Conservation (phyloP, 2,329 filamentous ascomycete species). For the Nectriaceae sp. region DNA sequence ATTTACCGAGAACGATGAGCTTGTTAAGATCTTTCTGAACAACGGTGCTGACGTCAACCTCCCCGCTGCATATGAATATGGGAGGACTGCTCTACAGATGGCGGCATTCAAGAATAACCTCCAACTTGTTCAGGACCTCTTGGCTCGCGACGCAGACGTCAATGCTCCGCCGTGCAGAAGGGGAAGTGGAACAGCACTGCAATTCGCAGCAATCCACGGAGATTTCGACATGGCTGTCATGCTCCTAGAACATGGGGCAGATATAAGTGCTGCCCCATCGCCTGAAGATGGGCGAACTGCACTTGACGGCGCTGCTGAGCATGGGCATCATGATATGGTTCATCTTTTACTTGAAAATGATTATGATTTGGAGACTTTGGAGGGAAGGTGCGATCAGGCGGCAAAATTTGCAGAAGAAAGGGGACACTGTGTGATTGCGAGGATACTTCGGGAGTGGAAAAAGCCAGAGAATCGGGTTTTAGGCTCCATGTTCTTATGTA, state of each 20-base stretch:
- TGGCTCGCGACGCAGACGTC: slow-evolving; percentile 38
- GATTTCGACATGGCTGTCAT: slow-evolving; percentile 2
- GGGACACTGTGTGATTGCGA: not conserved
- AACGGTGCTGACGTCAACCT: not conserved
- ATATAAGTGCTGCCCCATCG: not conserved
- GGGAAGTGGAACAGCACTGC: not conserved
- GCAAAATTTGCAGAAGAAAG: not conserved
- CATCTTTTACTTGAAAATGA: slow-evolving; percentile 11
- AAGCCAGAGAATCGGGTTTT: too few relatives aligned
- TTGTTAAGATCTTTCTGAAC: not conserved
- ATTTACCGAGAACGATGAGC: not conserved
- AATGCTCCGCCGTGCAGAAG: slow-evolving; percentile 20
- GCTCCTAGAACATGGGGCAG: slow-evolving; percentile 3
- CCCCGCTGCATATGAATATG: not conserved
- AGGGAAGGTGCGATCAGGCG: not conserved
- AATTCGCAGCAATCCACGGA: not conserved
- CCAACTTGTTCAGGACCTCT: slow-evolving; percentile 22
- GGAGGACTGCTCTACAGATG: slow-evolving; percentile 38
- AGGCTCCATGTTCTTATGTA: too few relatives aligned
- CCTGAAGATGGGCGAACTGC: not conserved
- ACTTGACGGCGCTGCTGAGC: slow-evolving; percentile 1
- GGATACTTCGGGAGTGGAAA: not conserved
- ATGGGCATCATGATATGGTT: slow-evolving; percentile 13
- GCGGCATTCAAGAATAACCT: slow-evolving; percentile 29
- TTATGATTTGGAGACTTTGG: not conserved